phyloP scores from a whole-genome alignment of 495 filamentous ascomycete genomes.

The Penicillium atrosanguineum region DNA sequence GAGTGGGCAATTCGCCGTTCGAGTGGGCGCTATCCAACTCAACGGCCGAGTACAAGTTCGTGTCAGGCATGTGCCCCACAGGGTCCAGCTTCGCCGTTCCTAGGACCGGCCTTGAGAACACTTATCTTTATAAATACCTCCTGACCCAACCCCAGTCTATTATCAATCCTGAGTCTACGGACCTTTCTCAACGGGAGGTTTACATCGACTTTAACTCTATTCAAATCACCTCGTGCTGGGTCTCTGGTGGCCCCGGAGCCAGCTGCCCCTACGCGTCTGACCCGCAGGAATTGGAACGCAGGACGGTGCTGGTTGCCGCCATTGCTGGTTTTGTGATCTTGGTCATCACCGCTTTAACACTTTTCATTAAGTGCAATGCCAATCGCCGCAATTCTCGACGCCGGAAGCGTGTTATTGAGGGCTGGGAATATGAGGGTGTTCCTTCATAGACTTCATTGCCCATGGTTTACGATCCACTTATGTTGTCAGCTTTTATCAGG shows the following conservation, averaged over 20 bases:
- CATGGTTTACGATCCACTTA: not conserved
- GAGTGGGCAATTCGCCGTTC: conserved; percentile 48
- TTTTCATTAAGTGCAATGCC: conserved; percentile 63
- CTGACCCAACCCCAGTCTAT: conserved; percentile 21
- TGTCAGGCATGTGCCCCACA: conserved; percentile 37
- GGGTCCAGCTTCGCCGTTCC: conserved; percentile 49
- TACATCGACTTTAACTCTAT: conserved; percentile 62
- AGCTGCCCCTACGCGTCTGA: conserved; percentile 53
- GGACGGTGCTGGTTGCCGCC: conserved; percentile 56
- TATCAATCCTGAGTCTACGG: conserved; percentile 24
- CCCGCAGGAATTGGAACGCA: conserved; percentile 35
- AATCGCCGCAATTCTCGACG: conserved; percentile 53
- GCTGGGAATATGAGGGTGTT: conserved; percentile 68
- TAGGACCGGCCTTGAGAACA: conserved; percentile 61
- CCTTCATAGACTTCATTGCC: conserved; percentile 37
- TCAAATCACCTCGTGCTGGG: conserved; percentile 57
- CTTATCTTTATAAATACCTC: conserved; percentile 45
- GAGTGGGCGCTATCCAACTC: conserved; percentile 50
- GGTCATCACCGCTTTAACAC: conserved; percentile 54
- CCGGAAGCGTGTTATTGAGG: conserved; percentile 50
- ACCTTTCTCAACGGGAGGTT: conserved; percentile 31
- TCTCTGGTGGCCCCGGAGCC: conserved; percentile 45
- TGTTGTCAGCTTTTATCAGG: not conserved
- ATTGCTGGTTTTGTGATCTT: conserved; percentile 59
- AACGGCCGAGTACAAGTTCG: conserved; percentile 32